Evolutionary conservation across 1,284 basidiomycete genomes (phyloP), one percentile per base, ranked within the genome.

Genomic region (Exobasidium cylindrosporum): DNA sequence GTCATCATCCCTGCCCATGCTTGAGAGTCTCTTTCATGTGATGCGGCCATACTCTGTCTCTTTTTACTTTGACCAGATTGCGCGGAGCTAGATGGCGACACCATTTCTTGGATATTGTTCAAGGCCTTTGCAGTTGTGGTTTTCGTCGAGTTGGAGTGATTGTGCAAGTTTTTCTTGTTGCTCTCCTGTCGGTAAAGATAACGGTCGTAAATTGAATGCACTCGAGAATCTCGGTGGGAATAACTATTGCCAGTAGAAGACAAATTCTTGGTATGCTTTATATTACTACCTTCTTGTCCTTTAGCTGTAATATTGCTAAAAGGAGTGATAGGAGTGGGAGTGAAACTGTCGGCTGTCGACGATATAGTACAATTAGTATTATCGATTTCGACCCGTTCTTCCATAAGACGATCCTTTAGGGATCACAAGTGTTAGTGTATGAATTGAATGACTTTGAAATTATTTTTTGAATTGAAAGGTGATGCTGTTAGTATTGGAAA

Each of bases 131-230:
- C 35, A 17, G 7, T 40, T 40, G 35, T 40, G 7, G 35, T 40
- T 40, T 40, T 40, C 10, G 49, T 11, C 17, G 49, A 26, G n/a
- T n/a, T n/a, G n/a, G n/a, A n/a, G n/a, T n/a, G n/a, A n/a, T n/a
- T n/a, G n/a, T n/a, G n/a, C n/a, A n/a, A n/a, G n/a, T 17, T 28
- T 14, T 10, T 52, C 17, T 10, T 71, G 53, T 23, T 68, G 68
- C 58, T 65, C 57, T 30, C 65, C 64, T 49, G 63, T 66, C 1
- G 62, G 65, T 70, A 73, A 43, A 73, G 65, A 35, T 73, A 73
- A 60, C 70, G 68, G 60, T 73, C 70, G 58, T 72, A 72, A 64
- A 72, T 72, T 57, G 69, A 71, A 53, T 69, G 63, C 43, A 72
- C 65, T n/a, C 70, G 68, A 31, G 68, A 69, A 35, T 72, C 70